Conservation (phyloP, 1,284 basidiomycete species). For the Ustilago sp. region DNA sequence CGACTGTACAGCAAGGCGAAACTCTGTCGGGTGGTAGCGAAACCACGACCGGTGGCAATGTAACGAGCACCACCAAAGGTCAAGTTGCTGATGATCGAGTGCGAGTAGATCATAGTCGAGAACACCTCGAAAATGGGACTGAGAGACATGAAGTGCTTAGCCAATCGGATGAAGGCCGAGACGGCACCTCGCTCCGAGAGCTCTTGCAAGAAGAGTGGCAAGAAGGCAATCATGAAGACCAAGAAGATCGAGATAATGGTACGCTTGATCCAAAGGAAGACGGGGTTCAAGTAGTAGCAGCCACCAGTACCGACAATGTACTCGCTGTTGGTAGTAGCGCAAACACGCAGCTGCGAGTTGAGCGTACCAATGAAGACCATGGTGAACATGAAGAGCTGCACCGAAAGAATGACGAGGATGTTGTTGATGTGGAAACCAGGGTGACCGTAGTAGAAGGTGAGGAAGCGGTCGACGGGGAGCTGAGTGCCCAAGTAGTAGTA, state of each 20-base stretch:
- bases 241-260: slow-evolving; percentile 69
- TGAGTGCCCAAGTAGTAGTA: slow-evolving; percentile 99
- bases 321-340: slow-evolving; percentile 64
- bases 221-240: slow-evolving; percentile 70
- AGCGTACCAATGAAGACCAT: slow-evolving; percentile 69
- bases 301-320: slow-evolving; percentile 66
- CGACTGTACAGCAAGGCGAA: slow-evolving; percentile 69
- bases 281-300: slow-evolving; percentile 69
- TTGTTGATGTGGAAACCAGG: slow-evolving; percentile 99
- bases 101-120: slow-evolving; percentile 68
- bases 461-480: slow-evolving; percentile 95
- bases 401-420: slow-evolving; percentile 76
- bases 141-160: slow-evolving; percentile 68
- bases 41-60: slow-evolving; percentile 69
- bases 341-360: slow-evolving; percentile 65
- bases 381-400: slow-evolving; percentile 69
- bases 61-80: slow-evolving; percentile 70
- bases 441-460: slow-evolving; percentile 99
- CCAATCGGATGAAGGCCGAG: slow-evolving; percentile 65
- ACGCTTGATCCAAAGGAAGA: slow-evolving; percentile 69
- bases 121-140: slow-evolving; percentile 69
- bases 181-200: slow-evolving; percentile 68
- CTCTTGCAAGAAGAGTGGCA: slow-evolving; percentile 69
- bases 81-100: slow-evolving; percentile 69
- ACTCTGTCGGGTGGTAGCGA: slow-evolving; percentile 68